Evolutionary conservation across 2,329 filamentous ascomycete species (phyloP), one percentile per base, ranked within the genome.

Genomic region (Aspergillus viridinutans): DNA sequence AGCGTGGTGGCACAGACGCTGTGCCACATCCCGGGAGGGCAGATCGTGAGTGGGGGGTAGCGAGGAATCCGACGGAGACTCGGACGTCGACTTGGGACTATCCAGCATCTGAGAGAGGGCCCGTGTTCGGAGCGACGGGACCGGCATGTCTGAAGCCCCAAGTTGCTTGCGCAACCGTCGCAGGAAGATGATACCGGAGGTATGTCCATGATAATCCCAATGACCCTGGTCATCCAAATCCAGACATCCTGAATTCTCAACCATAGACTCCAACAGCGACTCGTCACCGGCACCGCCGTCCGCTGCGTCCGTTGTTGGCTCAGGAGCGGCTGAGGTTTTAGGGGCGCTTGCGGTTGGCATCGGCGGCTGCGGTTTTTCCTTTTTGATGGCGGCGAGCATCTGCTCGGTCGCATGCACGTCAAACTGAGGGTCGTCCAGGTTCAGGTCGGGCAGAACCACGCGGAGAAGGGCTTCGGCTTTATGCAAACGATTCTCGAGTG

Each of bases 181-280:
- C 65, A 97, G 83, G 72, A 97, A 99, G 61, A 93, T 90, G 47
- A 92, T 83, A 2, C 93, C 92, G 0, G 94, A 97, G 0, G 93
- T 97, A 61, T 90, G 89, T 50, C 94, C 94, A 69, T 96, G 91
- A 67, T 96, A 99, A 73, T 97, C 92, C 86, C 92, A 96, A 65
- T 94, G 86, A 45, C 93, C 93, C 66, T 87, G 86, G 64, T 97
- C 93, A 66, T 96, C 92, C 35, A 97, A 81, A 67, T 97, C 93
- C 20, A 99, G 81, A 70, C 92, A 90, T 38, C 93, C 94, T 2
- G 93, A 91, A 45, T 90, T 90, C 69, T 93, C 90, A 57, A 97
- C 92, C 93, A 99, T 97, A 28, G 92, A 96, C 69, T 93, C 87
- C 26, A 99, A 80, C 62, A 93, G 84, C 10, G 84, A 85, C 63